phyloP scores from a whole-genome alignment of 768 basidiomycete species.

The Serendipita sp. region DNA sequence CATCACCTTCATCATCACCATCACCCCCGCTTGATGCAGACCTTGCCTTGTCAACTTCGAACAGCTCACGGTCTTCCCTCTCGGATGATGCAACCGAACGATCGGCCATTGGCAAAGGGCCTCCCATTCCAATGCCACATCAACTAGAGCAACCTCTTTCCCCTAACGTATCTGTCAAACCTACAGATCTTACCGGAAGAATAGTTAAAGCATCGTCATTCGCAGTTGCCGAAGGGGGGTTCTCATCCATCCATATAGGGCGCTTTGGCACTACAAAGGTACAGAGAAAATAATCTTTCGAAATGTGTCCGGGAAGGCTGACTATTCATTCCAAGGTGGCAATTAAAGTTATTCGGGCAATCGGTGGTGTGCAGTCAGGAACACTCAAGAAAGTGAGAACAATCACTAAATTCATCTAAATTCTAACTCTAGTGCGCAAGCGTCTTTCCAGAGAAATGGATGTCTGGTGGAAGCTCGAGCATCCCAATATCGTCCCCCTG shows the following conservation, averaged over 20 bases:
- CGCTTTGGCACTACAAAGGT: constrained; percentile 1
- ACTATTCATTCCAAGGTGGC: background rate
- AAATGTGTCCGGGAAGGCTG: background rate
- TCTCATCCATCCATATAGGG: background rate
- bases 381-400: background rate
- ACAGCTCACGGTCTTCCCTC: too few species aligned
- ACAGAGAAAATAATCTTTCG: background rate
- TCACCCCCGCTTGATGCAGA: too few species aligned
- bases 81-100: too few species aligned
- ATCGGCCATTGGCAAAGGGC: too few species aligned
- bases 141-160: too few species aligned
- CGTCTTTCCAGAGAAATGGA: background rate
- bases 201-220: background rate
- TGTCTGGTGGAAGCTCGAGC: constrained; percentile 5
- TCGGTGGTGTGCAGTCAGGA: background rate
- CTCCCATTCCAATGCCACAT: too few species aligned
- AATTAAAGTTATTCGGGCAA: background rate
- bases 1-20: too few species aligned
- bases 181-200: constrained; percentile 1
- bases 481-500: background rate
- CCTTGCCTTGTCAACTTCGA: too few species aligned
- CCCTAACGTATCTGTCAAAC: background rate
- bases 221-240: background rate
- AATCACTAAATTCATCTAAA: too few species aligned
- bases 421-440: background rate